Percentiles rank a stretch among this genome's conserved stretches.
Evolutionary conservation across 163 green algal genomes (phyloP).

Genomic region (Volvox carteri): DNA sequence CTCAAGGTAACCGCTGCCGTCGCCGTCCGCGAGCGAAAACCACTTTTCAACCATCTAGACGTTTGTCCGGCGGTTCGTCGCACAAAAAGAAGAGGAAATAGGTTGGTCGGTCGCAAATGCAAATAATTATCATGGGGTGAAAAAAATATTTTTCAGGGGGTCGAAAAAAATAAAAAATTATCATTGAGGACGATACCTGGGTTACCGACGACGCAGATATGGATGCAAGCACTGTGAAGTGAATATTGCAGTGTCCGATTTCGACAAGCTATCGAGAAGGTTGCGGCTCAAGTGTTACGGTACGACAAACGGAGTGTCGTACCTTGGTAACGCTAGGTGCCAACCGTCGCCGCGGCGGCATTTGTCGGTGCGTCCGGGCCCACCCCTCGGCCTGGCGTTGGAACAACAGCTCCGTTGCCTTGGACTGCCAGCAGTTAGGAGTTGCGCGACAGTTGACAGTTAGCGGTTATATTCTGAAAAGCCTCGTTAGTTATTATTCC

Average conservation of each 20-base stretch:
- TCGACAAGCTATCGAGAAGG: no score
- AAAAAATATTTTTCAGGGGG: no score
- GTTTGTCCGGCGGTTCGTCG: no score
- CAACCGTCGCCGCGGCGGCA: slow-evolving; percentile 51
- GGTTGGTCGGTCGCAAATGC: no score
- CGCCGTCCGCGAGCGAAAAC: slow-evolving; percentile 63
- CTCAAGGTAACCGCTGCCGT: slow-evolving; percentile 58
- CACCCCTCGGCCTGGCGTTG: slow-evolving; percentile 50
- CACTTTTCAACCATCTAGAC: slow-evolving; percentile 54
- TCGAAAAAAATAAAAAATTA: no score
- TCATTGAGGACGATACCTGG: no score
- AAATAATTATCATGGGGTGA: no score
- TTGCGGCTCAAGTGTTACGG: no score
- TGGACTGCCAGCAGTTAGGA: slow-evolving; percentile 39
- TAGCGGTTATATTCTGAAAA: neutral
- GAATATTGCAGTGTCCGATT: no score
- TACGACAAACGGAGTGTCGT: neutral
- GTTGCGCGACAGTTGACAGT: neutral
- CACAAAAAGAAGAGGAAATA: neutral
- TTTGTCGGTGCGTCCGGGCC: slow-evolving; percentile 49
- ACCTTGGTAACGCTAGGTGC: slow-evolving; percentile 52
- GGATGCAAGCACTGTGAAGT: no score
- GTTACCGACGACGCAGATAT: no score
- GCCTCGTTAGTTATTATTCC: no score
- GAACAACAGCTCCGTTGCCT: slow-evolving; percentile 44